Evolutionary conservation across 2,329 filamentous ascomycete species (phyloP).

Genomic region (Paracorniculantispora psalliotae): DNA sequence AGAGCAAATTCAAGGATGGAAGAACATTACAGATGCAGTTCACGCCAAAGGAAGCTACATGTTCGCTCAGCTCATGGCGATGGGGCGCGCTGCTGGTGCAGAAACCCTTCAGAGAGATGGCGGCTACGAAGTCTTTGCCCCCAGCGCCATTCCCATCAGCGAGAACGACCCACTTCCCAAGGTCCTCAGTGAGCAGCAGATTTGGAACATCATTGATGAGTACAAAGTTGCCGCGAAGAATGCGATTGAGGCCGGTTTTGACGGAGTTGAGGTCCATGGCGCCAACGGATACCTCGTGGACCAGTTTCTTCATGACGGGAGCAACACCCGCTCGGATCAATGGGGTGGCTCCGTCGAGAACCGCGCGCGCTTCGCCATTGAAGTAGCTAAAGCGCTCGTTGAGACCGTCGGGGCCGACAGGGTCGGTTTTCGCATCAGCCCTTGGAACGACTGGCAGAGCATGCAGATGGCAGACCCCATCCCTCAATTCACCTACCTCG

Average conservation of each 20-base stretch:
- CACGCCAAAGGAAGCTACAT: slow-evolving; percentile 56
- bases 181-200: slow-evolving; percentile 60
- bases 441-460: slow-evolving; percentile 23
- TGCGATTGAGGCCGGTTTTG: slow-evolving; percentile 59
- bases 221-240: slow-evolving; percentile 50
- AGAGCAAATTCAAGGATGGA: slow-evolving; percentile 54
- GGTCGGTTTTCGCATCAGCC: slow-evolving; percentile 44
- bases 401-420: slow-evolving; percentile 41
- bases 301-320: slow-evolving; percentile 49
- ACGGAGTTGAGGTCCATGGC: slow-evolving; percentile 57
- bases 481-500: slow-evolving; percentile 21
- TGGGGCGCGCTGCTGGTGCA: slow-evolving; percentile 42
- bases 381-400: slow-evolving; percentile 36
- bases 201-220: slow-evolving; percentile 53
- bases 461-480: slow-evolving; percentile 17
- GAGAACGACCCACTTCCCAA: slow-evolving; percentile 46
- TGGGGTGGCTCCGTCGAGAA: slow-evolving; percentile 49
- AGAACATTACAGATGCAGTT: slow-evolving; percentile 52
- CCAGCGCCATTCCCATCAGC: slow-evolving; percentile 31
- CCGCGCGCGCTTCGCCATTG: slow-evolving; percentile 40
- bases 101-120: slow-evolving; percentile 21
- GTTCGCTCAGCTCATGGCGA: slow-evolving; percentile 57
- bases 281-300: slow-evolving; percentile 55
- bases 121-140: slow-evolving; percentile 33
- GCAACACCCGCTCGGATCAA: slow-evolving; percentile 43